Evolutionary conservation across 1,284 basidiomycete genomes (phyloP).

Genomic region (Puccinia brachypodii): DNA sequence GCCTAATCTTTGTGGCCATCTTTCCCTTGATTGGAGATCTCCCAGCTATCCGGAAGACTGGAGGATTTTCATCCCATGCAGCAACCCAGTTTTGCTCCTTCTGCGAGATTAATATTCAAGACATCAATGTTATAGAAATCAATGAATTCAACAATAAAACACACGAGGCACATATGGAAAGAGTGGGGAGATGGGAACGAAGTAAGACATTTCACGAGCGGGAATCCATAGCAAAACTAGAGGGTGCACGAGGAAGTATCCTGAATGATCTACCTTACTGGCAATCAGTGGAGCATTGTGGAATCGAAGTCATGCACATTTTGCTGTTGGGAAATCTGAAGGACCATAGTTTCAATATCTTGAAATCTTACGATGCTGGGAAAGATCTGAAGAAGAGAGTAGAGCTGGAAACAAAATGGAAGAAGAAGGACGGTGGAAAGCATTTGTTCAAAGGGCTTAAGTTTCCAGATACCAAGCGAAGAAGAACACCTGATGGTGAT

Average conservation of each 20-base stretch:
- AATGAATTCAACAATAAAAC: not conserved
- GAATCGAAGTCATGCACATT: too few species aligned
- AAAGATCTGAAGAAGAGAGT: not conserved
- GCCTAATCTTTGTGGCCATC: not conserved
- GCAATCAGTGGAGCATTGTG: not conserved
- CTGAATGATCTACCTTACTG: slow-evolving; percentile 10
- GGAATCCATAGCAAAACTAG: not conserved
- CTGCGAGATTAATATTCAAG: not conserved
- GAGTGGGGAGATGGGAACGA: not conserved
- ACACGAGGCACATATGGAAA: not conserved
- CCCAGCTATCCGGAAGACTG: not conserved
- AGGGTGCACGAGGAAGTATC: slow-evolving; percentile 16
- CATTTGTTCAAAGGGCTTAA: not conserved
- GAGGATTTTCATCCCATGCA: not conserved
- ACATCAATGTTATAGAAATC: not conserved
- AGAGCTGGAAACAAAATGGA: not conserved
- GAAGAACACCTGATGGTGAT: not conserved
- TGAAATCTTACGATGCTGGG: not conserved
- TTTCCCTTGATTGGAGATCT: slow-evolving; percentile 28
- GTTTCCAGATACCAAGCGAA: not conserved
- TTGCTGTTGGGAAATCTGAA: slow-evolving; percentile 9
- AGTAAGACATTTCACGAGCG: not conserved
- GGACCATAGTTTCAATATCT: not conserved
- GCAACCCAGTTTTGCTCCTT: not conserved
- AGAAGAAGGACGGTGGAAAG: not conserved